phyloP scores from a whole-genome alignment of 768 basidiomycete genomes.

The Aureoboletus auriporus region DNA sequence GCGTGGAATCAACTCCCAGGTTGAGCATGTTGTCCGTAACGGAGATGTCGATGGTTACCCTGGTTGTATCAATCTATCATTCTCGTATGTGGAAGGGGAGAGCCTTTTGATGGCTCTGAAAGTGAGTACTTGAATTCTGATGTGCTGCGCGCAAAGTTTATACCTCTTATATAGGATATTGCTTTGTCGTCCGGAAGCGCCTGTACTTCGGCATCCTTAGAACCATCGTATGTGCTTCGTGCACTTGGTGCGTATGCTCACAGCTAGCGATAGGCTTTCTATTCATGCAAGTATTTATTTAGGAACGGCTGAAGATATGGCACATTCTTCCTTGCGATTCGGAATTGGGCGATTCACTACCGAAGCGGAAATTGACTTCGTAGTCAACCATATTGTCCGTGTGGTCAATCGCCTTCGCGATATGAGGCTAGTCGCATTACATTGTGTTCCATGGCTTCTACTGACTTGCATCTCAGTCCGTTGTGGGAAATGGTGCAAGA shows the following conservation, averaged over 20 bases:
- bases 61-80: slow-evolving; percentile 93
- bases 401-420: slow-evolving; percentile 89
- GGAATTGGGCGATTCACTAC: slow-evolving; percentile 98
- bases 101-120: slow-evolving; percentile 97
- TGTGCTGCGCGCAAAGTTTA: slow-evolving; percentile 3
- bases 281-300: background rate
- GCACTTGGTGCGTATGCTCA: slow-evolving; percentile 66
- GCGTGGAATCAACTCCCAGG: slow-evolving; percentile 71
- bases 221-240: slow-evolving; percentile 96
- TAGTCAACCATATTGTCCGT: slow-evolving; percentile 79
- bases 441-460: slow-evolving; percentile 3
- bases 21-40: slow-evolving; percentile 91
- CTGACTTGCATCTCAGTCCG: slow-evolving; percentile 48
- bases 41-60: slow-evolving; percentile 91
- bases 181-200: slow-evolving; percentile 97
- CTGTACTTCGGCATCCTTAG: slow-evolving; percentile 96
- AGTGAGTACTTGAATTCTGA: slow-evolving; percentile 37
- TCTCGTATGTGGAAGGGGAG: slow-evolving; percentile 96
- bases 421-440: slow-evolving; percentile 63
- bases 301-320: slow-evolving; percentile 98
- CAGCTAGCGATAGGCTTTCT: background rate
- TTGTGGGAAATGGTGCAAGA: slow-evolving; percentile 99
- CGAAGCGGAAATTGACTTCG: slow-evolving; percentile 94
- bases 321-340: slow-evolving; percentile 95
- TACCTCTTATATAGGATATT: slow-evolving; percentile 59